A percentile compares a stretch with the other conserved stretches of the same genome.
These are phyloP conservation scores for Xylariales sp. DNA, from an alignment of 2,329 filamentous ascomycete genomes.

Conservation along the genomic window DNA sequence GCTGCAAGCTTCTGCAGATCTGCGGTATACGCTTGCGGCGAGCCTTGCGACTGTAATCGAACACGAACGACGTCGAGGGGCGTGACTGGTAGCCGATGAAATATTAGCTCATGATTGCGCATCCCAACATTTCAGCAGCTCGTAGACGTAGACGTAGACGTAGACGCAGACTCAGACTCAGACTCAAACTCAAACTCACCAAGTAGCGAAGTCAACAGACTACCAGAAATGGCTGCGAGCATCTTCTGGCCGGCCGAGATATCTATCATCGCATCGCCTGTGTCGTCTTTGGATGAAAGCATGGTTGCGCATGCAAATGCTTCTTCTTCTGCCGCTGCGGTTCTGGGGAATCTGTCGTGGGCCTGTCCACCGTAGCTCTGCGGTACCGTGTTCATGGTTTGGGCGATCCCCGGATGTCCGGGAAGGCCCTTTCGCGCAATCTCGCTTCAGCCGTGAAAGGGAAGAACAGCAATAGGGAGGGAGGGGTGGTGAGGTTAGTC, in stretches of 20 bases:
- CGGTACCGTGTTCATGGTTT: conserved; percentile 18
- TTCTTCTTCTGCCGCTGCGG: conserved; percentile 30
- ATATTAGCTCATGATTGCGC: not conserved
- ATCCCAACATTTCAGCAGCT: too few species aligned
- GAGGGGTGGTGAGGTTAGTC: not conserved
- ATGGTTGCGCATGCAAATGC: conserved; percentile 27
- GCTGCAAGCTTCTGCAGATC: conserved; percentile 53
- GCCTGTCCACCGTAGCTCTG: conserved; percentile 27
- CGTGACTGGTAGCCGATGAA: conserved; percentile 58
- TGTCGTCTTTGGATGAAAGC: conserved; percentile 29
- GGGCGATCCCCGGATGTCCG: conserved; percentile 21
- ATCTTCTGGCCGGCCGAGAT: conserved; percentile 88
- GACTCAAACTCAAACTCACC: too few species aligned
- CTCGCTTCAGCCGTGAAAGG: not conserved
- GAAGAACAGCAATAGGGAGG: not conserved
- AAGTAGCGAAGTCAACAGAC: conserved; percentile 80
- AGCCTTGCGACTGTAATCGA: conserved; percentile 77
- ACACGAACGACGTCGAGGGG: conserved; percentile 96
- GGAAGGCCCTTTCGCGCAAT: conserved; percentile 18
- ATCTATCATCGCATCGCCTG: conserved; percentile 47
- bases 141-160: too few species aligned
- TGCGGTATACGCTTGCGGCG: conserved; percentile 35
- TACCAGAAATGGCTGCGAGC: conserved; percentile 88
- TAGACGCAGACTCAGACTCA: too few species aligned
- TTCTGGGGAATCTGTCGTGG: conserved; percentile 33